Conservation (phyloP, 2,329 filamentous ascomycete species). For the Coniochaeta prunicola region DNA sequence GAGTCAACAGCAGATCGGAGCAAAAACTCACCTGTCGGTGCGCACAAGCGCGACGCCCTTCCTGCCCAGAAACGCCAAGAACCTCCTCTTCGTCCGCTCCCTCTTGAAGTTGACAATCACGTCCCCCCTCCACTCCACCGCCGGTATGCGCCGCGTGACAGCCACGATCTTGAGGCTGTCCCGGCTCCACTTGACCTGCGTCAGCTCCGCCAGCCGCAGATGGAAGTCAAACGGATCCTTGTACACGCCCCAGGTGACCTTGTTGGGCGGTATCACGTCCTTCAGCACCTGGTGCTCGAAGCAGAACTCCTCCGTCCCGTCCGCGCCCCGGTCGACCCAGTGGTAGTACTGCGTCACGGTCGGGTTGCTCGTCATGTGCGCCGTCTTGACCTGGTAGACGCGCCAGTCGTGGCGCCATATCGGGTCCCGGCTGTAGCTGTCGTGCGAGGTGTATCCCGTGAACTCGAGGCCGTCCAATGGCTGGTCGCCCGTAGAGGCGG, state of each 20-base stretch:
- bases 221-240: conserved; percentile 44
- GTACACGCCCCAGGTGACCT: conserved; percentile 41
- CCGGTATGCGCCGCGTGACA: conserved; percentile 19
- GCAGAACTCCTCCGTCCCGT: conserved; percentile 20
- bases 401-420: conserved; percentile 43
- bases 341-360: conserved; percentile 50
- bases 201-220: conserved; percentile 37
- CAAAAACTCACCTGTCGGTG: conserved; percentile 30
- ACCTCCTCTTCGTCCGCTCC: conserved; percentile 43
- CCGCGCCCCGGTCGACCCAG: conserved; percentile 31
- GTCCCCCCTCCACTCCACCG: conserved; percentile 20
- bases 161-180: conserved; percentile 35
- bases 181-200: conserved; percentile 35
- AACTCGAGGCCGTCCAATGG: conserved; percentile 30
- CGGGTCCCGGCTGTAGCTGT: conserved; percentile 39
- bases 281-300: conserved; percentile 50
- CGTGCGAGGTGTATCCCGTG: conserved; percentile 42
- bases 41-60: conserved; percentile 34
- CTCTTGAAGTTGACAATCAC: conserved; percentile 46
- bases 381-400: conserved; percentile 44
- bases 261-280: conserved; percentile 23
- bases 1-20: background rate
- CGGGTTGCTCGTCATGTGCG: conserved; percentile 35
- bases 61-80: conserved; percentile 38
- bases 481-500: background rate